Percentiles rank a stretch among this genome's conserved stretches.
Evolutionary conservation across 805 yeast species (phyloP).

Genomic region (Saturnispora hagleri): DNA sequence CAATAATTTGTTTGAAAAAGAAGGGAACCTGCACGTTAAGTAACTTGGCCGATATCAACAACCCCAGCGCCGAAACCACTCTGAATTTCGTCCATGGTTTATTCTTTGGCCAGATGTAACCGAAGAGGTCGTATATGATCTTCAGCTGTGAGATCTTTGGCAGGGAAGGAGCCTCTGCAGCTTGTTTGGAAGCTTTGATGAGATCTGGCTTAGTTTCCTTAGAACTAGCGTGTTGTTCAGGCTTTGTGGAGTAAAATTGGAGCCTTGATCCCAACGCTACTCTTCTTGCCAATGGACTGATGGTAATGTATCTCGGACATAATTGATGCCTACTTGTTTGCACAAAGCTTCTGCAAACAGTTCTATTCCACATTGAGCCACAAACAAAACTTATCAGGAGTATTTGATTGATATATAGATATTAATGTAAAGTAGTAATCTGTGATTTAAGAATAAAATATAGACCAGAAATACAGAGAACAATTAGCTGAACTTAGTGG

Average conservation of each 20-base stretch:
- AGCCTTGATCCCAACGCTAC: background rate
- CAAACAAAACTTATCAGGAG: background rate
- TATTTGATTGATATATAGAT: too few relatives aligned
- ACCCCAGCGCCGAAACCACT: slow-evolving; percentile 63
- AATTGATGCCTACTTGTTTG: background rate
- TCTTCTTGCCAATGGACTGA: background rate
- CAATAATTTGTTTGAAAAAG: slow-evolving; percentile 80
- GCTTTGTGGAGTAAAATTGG: background rate
- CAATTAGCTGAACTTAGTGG: background rate
- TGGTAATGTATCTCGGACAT: background rate
- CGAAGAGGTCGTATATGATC: slow-evolving; percentile 54
- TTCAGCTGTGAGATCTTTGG: slow-evolving; percentile 34
- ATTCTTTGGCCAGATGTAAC: slow-evolving; percentile 76
- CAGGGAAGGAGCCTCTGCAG: slow-evolving; percentile 11
- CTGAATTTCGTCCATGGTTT: slow-evolving; percentile 58
- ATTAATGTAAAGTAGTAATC: too few relatives aligned
- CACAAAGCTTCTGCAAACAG: background rate
- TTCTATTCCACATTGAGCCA: background rate
- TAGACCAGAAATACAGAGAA: background rate
- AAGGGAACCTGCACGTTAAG: slow-evolving; percentile 95
- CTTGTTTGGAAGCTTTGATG: slow-evolving; percentile 12
- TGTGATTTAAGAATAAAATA: background rate
- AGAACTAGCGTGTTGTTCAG: background rate
- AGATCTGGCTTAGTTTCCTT: slow-evolving; percentile 12
- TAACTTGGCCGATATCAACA: slow-evolving; percentile 73